Base-by-base conservation (phyloP, 73 alveolate species). In the Paramecium primaurelia region DNA sequence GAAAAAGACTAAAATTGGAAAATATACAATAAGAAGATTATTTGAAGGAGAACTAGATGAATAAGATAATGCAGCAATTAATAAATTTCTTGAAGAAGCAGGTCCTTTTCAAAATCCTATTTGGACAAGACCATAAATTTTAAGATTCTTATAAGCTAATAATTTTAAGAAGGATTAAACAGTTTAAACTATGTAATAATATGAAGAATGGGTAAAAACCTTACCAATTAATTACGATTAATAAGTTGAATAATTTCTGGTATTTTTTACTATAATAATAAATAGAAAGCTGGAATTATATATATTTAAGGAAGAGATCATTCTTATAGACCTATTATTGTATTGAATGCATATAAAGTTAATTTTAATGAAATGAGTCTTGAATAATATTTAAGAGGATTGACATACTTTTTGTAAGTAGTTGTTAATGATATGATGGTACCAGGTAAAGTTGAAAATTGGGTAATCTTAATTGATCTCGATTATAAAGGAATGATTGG, bases 401-500 rank as follows among this genome's bases (percentile, higher is more conserved):
- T 95, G 14, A 92, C 92, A 4, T 95, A 93, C 86, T 83, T 95
- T 59, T 94, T 95, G 73, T 97, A 97, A 86, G 93, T 77, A 64
- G 95, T 96, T 10, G 96, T 94, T 38, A 95, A 96, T 93, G 86
- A 96, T 59, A 95, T 95, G 95, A 73, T 97, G 38, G 93, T 97
- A 6, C 98, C 99, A 10, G 99, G 99, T 1, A 96, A 94, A 92
- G 93, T 97, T 83, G 99, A 97, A 92, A 97, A 96, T 87, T 97
- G 99, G 99, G 94, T 96, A 10, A 97, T 89, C 6, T 40, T 89
- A 5, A 77, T 89, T 5, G 94, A 89, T 73, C 84, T 89, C 10
- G 75, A 89, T 59, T 38, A 71, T 14, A 71, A 42, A 60, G 94
- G 94, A 1, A 77, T 89, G 36, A 47, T 89, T 8, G 59, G 89